Evolutionary conservation across 2,329 filamentous ascomycete genomes (phyloP).

Genomic region (Ascosphaera pollenicola): DNA sequence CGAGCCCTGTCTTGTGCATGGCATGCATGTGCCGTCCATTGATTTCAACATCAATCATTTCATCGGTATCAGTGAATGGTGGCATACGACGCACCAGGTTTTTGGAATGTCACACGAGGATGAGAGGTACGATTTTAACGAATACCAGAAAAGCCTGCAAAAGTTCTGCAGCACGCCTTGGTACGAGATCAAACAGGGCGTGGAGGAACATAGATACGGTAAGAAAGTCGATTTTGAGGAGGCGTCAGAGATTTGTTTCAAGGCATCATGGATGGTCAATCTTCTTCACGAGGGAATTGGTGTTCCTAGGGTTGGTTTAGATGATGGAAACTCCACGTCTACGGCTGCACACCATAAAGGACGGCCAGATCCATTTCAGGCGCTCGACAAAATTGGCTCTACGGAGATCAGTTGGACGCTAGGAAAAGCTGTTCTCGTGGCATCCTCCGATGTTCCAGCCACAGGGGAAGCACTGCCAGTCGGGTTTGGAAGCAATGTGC

Average conservation of each 20-base stretch:
- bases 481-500: conserved; percentile 76
- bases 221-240: conserved; percentile 52
- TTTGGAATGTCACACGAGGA: conserved; percentile 57
- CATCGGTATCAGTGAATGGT: conserved; percentile 92
- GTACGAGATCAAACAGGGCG: conserved; percentile 46
- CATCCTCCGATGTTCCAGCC: conserved; percentile 64
- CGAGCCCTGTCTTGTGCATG: conserved; percentile 70
- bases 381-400: conserved; percentile 75
- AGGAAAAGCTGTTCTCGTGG: conserved; percentile 90
- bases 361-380: conserved; percentile 69
- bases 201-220: conserved; percentile 46
- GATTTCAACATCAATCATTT: conserved; percentile 98
- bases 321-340: conserved; percentile 50
- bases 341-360: conserved; percentile 45
- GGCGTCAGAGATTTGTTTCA: conserved; percentile 83
- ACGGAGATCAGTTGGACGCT: conserved; percentile 95
- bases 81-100: conserved; percentile 93
- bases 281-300: conserved; percentile 92
- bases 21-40: conserved; percentile 80
- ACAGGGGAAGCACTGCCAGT: conserved; percentile 46
- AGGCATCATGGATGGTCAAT: conserved; percentile 94
- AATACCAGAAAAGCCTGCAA: conserved; percentile 66
- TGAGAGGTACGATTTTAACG: conserved; percentile 70
- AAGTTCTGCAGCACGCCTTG: conserved; percentile 74
- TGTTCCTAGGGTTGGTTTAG: conserved; percentile 63